Conservation (phyloP, 2,329 filamentous ascomycete genomes). For the Scedosporium minutisporum region DNA sequence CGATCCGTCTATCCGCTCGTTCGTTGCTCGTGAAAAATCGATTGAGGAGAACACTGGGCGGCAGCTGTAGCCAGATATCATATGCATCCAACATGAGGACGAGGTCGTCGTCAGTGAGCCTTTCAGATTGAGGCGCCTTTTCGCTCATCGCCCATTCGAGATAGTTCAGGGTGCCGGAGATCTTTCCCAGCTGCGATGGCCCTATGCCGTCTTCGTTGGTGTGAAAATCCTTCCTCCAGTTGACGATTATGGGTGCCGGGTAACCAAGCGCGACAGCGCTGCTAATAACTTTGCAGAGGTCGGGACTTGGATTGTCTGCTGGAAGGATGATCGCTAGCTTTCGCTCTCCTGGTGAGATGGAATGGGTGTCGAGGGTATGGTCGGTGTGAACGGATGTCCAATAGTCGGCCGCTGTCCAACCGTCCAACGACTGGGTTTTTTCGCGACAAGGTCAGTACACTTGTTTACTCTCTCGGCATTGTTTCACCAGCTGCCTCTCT, state of each 20-base stretch:
- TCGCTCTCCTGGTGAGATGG: conserved; percentile 3
- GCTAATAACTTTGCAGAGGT: conserved; percentile 22
- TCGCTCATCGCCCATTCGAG: conserved; percentile 11
- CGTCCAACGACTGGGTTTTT: too few species aligned
- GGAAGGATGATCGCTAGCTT: conserved; percentile 18
- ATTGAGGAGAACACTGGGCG: conserved; percentile 24
- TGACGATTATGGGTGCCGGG: conserved; percentile 18
- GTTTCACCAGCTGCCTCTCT: too few species aligned
- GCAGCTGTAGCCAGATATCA: conserved; percentile 30
- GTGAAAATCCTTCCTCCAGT: conserved; percentile 16
- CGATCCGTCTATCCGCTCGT: not conserved
- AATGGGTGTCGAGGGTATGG: not conserved
- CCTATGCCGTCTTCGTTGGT: conserved; percentile 13
- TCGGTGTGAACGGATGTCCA: not conserved
- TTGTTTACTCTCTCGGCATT: too few species aligned
- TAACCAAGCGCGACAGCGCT: conserved; percentile 18
- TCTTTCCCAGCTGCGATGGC: conserved; percentile 19
- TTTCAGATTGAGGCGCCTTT: not conserved
- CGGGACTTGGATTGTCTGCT: conserved; percentile 14
- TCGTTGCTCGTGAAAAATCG: conserved; percentile 14
- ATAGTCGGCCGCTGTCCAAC: not conserved
- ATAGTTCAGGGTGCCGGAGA: conserved; percentile 16
- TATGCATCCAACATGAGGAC: conserved; percentile 27
- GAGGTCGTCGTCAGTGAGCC: conserved; percentile 19
- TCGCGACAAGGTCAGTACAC: too few species aligned